Evolutionary conservation across 1,284 basidiomycete species (phyloP), one percentile per base, ranked within the genome.

Genomic region (Irpex sp.): DNA sequence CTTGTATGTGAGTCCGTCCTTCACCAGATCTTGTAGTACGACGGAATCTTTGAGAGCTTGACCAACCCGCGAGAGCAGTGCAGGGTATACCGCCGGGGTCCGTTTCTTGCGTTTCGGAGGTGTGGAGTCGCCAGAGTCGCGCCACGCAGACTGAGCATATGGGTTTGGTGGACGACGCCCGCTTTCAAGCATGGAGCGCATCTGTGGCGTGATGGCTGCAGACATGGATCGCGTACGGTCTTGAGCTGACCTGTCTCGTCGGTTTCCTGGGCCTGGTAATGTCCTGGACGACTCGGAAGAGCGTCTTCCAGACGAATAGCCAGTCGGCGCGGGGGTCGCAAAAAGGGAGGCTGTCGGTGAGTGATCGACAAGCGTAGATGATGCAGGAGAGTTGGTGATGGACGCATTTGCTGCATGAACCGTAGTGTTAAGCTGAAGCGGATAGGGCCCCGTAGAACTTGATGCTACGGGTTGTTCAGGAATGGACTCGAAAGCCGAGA

Each of bases 1-100:
- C 71, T 93, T 95, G 81, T 99, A 99, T 4, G 94, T 94, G 68
- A 99, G 84, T 0, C 95, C 97, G 72, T 99, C 96, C 76, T 99
- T 99, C 74, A 92, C 79, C 49, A 92, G 85, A 74, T 98, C 96
- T 8, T 83, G 74, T 31, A 96, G 80, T 7, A 81, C 73, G 71
- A 99, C 88, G 55, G 94, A 88, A 65, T 91, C 85, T 62, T 89
- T 89, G 81, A 99, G 98, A 2, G 95, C 94, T 66, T 94, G 93
- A 1, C 97, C 96, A 8, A 99, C 96, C 60, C 90, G 90, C 36
- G 96, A 98, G 4, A 99, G 85, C 17, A 99, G 81, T 1, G 97
- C 97, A 5, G 97, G 96, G 77, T 98, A 97, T 58, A 98, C 90
- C 54, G 92, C 82, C 9, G 92, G 91, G n/a, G 87, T 82, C 68